Evolutionary conservation across 352 stramenopile genomes (phyloP), one percentile per base, ranked within the genome.

Genomic region (Pythium chondricola): DNA sequence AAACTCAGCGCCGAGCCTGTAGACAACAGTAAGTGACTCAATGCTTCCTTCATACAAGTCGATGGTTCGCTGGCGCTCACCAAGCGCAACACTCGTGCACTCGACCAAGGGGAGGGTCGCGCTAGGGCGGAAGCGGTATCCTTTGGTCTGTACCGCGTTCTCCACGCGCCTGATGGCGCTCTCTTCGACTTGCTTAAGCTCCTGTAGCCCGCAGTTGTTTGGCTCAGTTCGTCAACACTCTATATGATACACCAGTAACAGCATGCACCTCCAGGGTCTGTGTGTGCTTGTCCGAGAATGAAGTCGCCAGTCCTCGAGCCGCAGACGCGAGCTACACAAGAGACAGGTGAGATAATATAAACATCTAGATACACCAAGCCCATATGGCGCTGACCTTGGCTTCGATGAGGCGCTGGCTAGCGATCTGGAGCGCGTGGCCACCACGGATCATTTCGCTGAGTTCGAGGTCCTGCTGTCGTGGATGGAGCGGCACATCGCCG

Each of bases 51-150:
- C 31, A 32, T 6, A 13, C 44, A 43, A 36, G 1, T 20, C n/a
- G 8, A 44, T 29, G 38, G 13, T 14, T 13, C 6, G 17, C 9
- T 36, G 24, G n/a, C 16, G 51, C 62, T 11, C 43, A 89, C 78
- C 78, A 18, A 87, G 43, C 37, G 56, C 43, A 6, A 63, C 52
- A 54, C 74, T 88, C 47, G 63, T 80, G 37, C 74, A 66, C 20
- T 80, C 43, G 2, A 86, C 59, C 4, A 69, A 54, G 21, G 82
- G 71, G 9, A 86, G 53, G 48, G 82, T 40, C 9, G 79, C 37
- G 60, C 82, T 93, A 22, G 82, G 82, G 17, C 82, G 78, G 56
- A 89, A 91, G 7, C 82, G 66, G n/a, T 81, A 61, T 39, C 58
- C 63, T 8, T 74, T 40, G 0, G 59, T 53, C 11, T 56, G 46